Evolutionary conservation across 768 basidiomycete species (phyloP).

Genomic region (Cyclocybe aegerita): DNA sequence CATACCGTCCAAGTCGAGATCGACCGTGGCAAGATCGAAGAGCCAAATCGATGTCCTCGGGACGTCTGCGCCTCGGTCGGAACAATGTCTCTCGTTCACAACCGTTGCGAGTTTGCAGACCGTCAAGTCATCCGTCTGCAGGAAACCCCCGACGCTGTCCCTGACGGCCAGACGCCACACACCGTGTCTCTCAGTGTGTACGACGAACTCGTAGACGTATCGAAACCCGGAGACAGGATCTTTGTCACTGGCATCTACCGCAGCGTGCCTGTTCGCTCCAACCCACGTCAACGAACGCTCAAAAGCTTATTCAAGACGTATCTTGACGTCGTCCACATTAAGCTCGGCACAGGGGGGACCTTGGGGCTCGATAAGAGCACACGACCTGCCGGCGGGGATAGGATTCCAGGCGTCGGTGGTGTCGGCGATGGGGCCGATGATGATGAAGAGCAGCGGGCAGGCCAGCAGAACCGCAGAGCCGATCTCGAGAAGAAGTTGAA

Average conservation of each 20-base stretch:
- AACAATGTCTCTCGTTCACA: conserved; percentile 94
- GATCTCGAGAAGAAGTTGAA: conserved; percentile 80
- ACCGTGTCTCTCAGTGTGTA: conserved; percentile 98
- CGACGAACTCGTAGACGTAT: conserved; percentile 95
- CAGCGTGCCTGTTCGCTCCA: conserved; percentile 92
- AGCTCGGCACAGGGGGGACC: conserved; percentile 66
- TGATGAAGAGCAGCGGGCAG: conserved; percentile 27
- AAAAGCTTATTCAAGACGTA: conserved; percentile 98
- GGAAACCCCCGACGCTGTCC: conserved; percentile 97
- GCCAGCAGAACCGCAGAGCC: conserved; percentile 48
- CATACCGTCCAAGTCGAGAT: conserved; percentile 98
- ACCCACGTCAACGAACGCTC: conserved; percentile 86
- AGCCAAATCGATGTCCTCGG: conserved; percentile 88
- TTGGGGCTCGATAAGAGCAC: conserved; percentile 83
- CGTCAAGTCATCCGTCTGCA: conserved; percentile 94
- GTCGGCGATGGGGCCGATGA: conserved; percentile 65
- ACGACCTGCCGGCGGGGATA: conserved; percentile 65
- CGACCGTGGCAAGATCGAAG: conserved; percentile 96
- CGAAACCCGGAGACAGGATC: conserved; percentile 94
- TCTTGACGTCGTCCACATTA: conserved; percentile 92
- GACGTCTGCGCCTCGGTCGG: conserved; percentile 89
- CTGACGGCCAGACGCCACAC: conserved; percentile 97
- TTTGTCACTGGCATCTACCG: conserved; percentile 92
- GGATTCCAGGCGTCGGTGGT: conserved; percentile 68
- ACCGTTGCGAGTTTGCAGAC: conserved; percentile 95